Percentiles rank a stretch among this genome's conserved stretches.
These are phyloP conservation scores for Stagonosporopsis cucurbitacearum DNA, from an alignment of 2,329 filamentous ascomycete species.

Conservation along the genomic window DNA sequence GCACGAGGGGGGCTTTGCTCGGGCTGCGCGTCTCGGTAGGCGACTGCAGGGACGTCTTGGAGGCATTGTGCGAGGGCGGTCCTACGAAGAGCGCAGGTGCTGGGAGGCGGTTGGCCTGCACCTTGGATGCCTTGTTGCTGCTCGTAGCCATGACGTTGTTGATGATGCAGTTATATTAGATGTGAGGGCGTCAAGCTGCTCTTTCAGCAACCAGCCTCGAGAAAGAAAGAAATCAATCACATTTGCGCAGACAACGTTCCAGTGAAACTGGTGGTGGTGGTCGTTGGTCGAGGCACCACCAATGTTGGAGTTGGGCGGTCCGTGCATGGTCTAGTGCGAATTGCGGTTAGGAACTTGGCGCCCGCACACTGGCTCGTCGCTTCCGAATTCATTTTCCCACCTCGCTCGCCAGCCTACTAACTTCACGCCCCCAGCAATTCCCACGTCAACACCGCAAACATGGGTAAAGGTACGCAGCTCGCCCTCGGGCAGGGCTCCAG, in stretches of 20 bases:
- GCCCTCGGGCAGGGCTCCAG: conserved; percentile 15
- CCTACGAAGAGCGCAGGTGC: conserved; percentile 83
- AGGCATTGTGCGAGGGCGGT: conserved; percentile 76
- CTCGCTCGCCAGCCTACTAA: conserved; percentile 37
- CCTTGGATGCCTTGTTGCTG: conserved; percentile 34
- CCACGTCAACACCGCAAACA: conserved; percentile 47
- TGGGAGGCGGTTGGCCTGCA: conserved; percentile 58
- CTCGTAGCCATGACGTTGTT: conserved; percentile 25
- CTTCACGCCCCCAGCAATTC: conserved; percentile 42
- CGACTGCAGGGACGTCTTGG: conserved; percentile 55
- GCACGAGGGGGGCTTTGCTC: conserved; percentile 43
- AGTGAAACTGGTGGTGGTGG: not conserved
- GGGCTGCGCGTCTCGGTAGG: conserved; percentile 38
- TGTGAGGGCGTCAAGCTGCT: conserved; percentile 3
- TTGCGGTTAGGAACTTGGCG: conserved; percentile 11
- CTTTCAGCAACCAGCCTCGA: conserved; percentile 9
- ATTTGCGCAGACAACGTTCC: not conserved
- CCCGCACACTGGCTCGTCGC: conserved; percentile 5
- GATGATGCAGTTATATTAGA: not conserved
- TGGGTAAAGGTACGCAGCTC: conserved; percentile 47
- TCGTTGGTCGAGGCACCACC: not conserved
- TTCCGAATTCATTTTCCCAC: conserved; percentile 4
- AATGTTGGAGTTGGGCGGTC: conserved; percentile 4
- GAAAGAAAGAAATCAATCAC: not conserved
- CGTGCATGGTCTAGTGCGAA: conserved; percentile 1